Conservation (phyloP, 345 rosid genomes). For the Rhodamnia rubescens region DNA sequence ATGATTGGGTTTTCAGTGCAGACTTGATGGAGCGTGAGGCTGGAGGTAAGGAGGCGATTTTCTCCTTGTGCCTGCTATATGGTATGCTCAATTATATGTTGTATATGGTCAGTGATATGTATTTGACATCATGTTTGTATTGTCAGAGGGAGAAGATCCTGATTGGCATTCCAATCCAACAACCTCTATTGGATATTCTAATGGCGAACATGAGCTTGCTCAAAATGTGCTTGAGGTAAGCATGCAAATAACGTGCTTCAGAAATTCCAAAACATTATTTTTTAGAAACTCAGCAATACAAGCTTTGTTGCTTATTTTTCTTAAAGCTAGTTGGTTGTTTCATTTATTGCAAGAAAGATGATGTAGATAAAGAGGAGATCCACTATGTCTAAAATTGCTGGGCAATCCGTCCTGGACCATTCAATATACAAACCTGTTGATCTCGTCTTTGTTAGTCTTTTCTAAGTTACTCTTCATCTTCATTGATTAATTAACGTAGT, state of each 20-base stretch:
- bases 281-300: neutral
- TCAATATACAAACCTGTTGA: neutral
- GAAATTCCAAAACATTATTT: too few relatives aligned
- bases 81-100: neutral
- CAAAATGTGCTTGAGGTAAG: constrained; percentile 65
- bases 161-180: constrained; percentile 40
- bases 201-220: constrained; percentile 61
- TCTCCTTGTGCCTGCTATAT: neutral
- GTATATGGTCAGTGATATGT: neutral
- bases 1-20: constrained; percentile 78
- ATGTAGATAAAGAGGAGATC: neutral
- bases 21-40: constrained; percentile 48
- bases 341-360: neutral
- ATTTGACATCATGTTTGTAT: neutral
- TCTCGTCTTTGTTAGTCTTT: neutral
- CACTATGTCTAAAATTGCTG: neutral
- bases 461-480: neutral
- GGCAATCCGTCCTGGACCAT: neutral
- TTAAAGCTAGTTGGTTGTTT: neutral
- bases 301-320: neutral
- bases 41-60: constrained; percentile 23
- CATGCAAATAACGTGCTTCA: neutral
- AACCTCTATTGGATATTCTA: constrained; percentile 71
- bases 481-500: neutral
- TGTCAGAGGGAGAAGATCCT: constrained; percentile 36